Conservation (phyloP, 2,329 filamentous ascomycete genomes). For the Cordyceps militaris region DNA sequence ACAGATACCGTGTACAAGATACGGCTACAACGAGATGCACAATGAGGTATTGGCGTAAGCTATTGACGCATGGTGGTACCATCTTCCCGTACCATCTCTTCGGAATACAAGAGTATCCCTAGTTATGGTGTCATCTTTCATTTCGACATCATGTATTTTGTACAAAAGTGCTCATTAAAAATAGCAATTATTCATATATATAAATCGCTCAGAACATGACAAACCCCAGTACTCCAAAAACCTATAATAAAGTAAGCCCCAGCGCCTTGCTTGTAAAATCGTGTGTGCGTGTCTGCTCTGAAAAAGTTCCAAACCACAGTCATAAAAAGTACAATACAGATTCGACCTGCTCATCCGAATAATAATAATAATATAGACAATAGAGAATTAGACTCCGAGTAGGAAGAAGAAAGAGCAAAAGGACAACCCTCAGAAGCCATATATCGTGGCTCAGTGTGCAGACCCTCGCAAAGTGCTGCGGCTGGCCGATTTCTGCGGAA, state of each 20-base stretch:
- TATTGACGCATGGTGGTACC: background rate
- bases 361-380: background rate
- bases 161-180: background rate
- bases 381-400: background rate
- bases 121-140: too few relatives aligned
- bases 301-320: background rate
- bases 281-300: background rate
- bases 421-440: background rate
- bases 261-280: conserved; percentile 8
- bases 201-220: background rate
- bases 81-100: background rate
- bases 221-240: background rate
- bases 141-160: too few relatives aligned
- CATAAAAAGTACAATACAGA: conserved; percentile 3
- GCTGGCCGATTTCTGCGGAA: conserved; percentile 3
- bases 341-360: background rate
- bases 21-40: background rate
- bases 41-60: background rate
- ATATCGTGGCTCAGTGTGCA: background rate
- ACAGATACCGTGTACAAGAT: background rate
- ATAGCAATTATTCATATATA: background rate
- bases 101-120: too few relatives aligned
- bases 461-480: background rate
- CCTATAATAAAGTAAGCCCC: background rate
- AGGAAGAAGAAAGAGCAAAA: background rate